Base-by-base conservation (phyloP, 768 basidiomycete genomes). In the Tephrocybe sp. region DNA sequence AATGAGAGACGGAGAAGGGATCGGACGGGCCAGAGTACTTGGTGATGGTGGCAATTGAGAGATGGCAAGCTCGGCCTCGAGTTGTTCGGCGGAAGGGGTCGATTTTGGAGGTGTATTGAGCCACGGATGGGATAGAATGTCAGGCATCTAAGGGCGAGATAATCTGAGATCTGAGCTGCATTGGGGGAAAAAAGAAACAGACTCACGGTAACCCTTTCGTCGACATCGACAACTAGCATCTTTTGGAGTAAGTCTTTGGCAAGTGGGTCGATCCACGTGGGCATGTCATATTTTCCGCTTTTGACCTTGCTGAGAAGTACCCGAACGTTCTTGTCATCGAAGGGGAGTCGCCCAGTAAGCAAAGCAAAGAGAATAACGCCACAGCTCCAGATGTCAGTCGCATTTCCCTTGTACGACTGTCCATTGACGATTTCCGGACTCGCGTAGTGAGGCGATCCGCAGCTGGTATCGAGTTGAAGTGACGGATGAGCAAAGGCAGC, bases 381-480 rank as follows among this genome's bases (percentile, higher is more conserved):
- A 53, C 93, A 93, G 57, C 92, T 94, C 94, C 94, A 97, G 60
- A 97, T 91, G 66, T 97, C 94, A 2, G 92, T 91, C 4, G 90
- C 86, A 34, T 84, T 86, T 29, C 94, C 94, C 65, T 84, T 78
- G 65, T 97, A 98, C 60, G 83, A 84, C 68, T 84, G 76, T 8
- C 94, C 94, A 49, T 90, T 86, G 55, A 97, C 92, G 61, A 98
- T 94, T 71, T 98, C 94, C 1, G 95, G 95, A 61, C 88, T 91
- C 4, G 94, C 95, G 55, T 98, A 98, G 67, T 98, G 94, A 53
- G 95, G 95, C 54, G 88, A 91, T 6, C 95, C 95, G 62, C 95
- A 97, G 61, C 89, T 92, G 1, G 95, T 97, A 70, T 95, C 91
- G 22, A 97, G 80, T 56, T 94, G 79, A 36, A 86, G 77, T 33